Evolutionary conservation across 192 early-diverging fungal species (phyloP).

Genomic region (Coemansia sp.): DNA sequence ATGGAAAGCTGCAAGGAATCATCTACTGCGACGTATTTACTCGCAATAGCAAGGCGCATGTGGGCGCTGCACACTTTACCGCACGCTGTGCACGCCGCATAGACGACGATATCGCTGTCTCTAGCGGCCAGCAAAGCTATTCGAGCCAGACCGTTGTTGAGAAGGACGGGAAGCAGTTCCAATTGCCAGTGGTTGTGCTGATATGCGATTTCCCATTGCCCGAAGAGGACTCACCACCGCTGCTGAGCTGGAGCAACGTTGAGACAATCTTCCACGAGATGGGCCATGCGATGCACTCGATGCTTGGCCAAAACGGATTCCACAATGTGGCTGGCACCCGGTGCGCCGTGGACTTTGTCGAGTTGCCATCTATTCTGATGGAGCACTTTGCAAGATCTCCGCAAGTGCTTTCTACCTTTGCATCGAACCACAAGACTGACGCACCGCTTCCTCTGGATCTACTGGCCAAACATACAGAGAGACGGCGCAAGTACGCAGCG

Average conservation of each 20-base stretch:
- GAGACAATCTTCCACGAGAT: conserved; percentile 99
- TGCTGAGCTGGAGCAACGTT: conserved; percentile 79
- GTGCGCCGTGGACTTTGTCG: conserved; percentile 94
- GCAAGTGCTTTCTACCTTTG: conserved; percentile 71
- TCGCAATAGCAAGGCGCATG: conserved; percentile 71
- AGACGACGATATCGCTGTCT: conserved; percentile 67
- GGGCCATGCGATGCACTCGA: conserved; percentile 98
- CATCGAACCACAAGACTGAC: conserved; percentile 71
- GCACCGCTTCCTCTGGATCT: conserved; percentile 60
- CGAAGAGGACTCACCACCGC: conserved; percentile 52
- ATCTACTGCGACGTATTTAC: conserved; percentile 94
- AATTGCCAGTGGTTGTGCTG: conserved; percentile 72
- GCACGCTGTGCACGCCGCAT: conserved; percentile 85
- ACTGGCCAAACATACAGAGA: conserved; percentile 57
- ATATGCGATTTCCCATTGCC: conserved; percentile 70
- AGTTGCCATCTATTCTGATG: conserved; percentile 95
- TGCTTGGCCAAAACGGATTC: conserved; percentile 91
- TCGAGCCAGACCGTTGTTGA: conserved; percentile 48
- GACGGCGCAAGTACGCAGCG: conserved; percentile 60
- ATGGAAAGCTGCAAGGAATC: conserved; percentile 81
- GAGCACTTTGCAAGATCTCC: conserved; percentile 84
- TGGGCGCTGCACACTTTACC: conserved; percentile 94
- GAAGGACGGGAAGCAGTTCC: conserved; percentile 56
- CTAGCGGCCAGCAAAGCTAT: conserved; percentile 11
- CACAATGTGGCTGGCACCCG: conserved; percentile 97